A percentile compares a stretch with the other conserved stretches of the same genome.
phyloP scores from a whole-genome alignment of 75 land plant species.

The Cunninghamia lanceolata region DNA sequence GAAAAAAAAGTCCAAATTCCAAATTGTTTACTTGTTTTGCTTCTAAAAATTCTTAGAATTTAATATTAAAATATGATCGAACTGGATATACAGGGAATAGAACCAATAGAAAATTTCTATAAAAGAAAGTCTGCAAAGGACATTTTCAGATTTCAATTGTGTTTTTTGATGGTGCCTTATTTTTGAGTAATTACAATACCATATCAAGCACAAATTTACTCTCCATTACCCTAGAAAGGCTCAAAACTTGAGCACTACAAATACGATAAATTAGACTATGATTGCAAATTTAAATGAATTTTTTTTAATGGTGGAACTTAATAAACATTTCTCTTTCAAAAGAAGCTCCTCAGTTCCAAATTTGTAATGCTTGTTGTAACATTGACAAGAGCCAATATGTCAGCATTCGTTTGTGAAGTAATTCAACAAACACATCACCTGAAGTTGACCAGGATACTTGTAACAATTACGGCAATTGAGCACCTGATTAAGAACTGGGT shows the following conservation, averaged over 20 bases:
- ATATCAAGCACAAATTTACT: background rate
- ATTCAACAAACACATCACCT: too few relatives aligned
- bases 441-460: background rate
- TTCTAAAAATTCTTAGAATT: too few relatives aligned
- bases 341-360: background rate
- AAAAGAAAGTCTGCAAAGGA: background rate
- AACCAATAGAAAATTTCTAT: background rate
- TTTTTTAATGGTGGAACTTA: background rate
- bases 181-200: too few relatives aligned
- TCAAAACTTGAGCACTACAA: background rate
- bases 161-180: background rate
- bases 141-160: background rate
- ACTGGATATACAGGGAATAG: background rate
- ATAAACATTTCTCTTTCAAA: background rate
- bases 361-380: background rate
- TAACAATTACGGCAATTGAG: background rate
- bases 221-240: background rate
- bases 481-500: background rate
- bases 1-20: background rate
- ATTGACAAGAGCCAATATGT: background rate
- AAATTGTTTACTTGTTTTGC: background rate
- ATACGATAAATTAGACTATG: background rate
- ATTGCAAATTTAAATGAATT: background rate
- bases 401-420: background rate
- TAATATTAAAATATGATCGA: background rate